Percentiles rank a stretch among this genome's conserved stretches.
Conservation (phyloP, 1,284 basidiomycete species). For the Filobasidium uniguttulatum region DNA sequence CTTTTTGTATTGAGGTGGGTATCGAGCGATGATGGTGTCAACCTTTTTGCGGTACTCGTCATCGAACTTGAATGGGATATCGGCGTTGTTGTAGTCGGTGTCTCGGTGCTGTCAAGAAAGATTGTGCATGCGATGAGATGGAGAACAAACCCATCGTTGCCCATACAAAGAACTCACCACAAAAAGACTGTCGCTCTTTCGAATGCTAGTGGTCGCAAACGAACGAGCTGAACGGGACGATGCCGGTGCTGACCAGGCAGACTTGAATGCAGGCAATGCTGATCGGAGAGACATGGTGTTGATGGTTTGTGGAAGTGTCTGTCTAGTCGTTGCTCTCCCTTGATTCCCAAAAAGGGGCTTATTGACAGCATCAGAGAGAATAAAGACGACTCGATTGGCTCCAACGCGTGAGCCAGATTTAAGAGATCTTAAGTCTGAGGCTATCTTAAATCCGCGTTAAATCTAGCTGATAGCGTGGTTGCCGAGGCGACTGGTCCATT, state of each 20-base stretch:
- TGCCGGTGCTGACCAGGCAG: too few species aligned
- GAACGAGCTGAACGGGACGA: too few species aligned
- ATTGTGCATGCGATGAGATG: background rate
- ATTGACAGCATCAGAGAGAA: background rate
- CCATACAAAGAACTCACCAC: background rate
- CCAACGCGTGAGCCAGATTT: background rate
- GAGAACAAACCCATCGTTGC: too few species aligned
- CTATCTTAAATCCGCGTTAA: too few species aligned
- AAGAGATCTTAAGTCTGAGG: too few species aligned
- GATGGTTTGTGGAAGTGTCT: background rate
- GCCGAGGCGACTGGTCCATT: too few species aligned
- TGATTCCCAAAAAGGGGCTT: background rate
- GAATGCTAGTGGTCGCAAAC: background rate
- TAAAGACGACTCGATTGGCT: background rate
- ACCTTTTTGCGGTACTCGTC: slow-evolving; percentile 70
- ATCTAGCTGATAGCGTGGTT: too few species aligned
- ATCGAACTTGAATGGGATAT: slow-evolving; percentile 82
- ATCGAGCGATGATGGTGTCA: slow-evolving; percentile 76
- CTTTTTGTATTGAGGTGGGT: slow-evolving; percentile 96
- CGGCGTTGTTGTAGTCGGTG: slow-evolving; percentile 81
- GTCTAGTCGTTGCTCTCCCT: background rate
- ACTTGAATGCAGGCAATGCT: background rate
- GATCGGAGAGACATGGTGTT: background rate
- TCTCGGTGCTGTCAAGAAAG: slow-evolving; percentile 61
- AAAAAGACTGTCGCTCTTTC: background rate